These are phyloP conservation scores for Podila clonocystis DNA, from an alignment of 192 early-diverging fungal species.

Conservation along the genomic window DNA sequence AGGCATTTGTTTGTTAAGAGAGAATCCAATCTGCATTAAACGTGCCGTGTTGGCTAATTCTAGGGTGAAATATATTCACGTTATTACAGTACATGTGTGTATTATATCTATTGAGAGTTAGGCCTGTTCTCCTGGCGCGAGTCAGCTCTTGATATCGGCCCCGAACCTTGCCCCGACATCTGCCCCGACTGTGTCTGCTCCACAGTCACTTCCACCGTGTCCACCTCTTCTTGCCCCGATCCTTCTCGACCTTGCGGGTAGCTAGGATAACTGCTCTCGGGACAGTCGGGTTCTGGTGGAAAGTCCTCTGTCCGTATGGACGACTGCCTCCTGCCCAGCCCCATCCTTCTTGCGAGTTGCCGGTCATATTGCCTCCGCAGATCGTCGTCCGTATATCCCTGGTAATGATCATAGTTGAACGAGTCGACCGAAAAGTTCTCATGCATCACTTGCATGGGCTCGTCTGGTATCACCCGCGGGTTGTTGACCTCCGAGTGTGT, in stretches of 20 bases:
- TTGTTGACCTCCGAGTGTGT: constrained; percentile 67
- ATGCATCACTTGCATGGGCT: constrained; percentile 31
- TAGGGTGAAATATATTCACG: too few relatives aligned
- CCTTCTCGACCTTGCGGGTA: background rate
- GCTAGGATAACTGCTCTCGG: background rate
- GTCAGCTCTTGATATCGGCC: constrained; percentile 4
- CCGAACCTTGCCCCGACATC: background rate
- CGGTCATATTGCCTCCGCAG: constrained; percentile 36
- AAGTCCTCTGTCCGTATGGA: background rate
- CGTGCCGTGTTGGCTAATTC: too few relatives aligned
- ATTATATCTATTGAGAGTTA: too few relatives aligned
- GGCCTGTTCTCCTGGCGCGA: constrained; percentile 2
- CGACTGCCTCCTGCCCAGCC: background rate
- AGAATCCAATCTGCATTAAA: too few relatives aligned
- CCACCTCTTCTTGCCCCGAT: background rate
- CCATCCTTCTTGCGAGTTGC: constrained; percentile 20
- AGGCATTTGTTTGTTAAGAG: too few relatives aligned
- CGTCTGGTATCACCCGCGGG: constrained; percentile 15
- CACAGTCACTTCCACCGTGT: background rate
- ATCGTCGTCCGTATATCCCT: constrained; percentile 24
- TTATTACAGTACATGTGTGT: background rate
- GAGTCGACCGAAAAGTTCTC: constrained; percentile 24
- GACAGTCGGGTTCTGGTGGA: background rate
- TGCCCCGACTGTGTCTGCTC: background rate
- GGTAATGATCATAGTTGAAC: constrained; percentile 1